Base-by-base conservation (phyloP, 169 alveolate genomes). In the Cardiosporidium cionae region DNA sequence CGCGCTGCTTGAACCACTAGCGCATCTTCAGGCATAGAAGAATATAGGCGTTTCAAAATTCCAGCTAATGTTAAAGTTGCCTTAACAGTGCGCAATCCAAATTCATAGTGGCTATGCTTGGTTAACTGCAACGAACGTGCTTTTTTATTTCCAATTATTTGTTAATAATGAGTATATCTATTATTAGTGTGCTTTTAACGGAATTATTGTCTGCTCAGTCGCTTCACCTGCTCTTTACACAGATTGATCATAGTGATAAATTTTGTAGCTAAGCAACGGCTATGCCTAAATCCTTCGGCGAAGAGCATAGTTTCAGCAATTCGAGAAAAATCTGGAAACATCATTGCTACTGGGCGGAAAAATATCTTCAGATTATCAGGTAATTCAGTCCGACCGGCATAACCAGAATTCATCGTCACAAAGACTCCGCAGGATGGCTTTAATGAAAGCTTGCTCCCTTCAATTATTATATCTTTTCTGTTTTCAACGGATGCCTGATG, bases 251-350 rank as follows among this genome's bases (percentile, higher is more conserved):
- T 84, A 6, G 96, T 90, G 65, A 93, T 96, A 84, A 96, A 93
- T 78, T 96, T 96, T 80, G 91, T 88, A 6, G 98, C 91, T 70
- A 96, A 84, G 35, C 89, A 90, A 76, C 94, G 89, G 52, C 98
- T 98, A 35, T 76, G 86, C 53, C 86, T 86, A 91, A 93, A 96
- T 29, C 99, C 99, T 90, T 94, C 97, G 70, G 98, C 92, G 97
- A 96, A 93, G 76, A 96, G 94, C 98, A 93, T 93, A 91, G 93
- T 96, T 85, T 93, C 98, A 80, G 98, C 94, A 68, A 94, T 94
- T n/a, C n/a, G n/a, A n/a, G n/a, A n/a, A n/a, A n/a, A n/a, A 78
- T 95, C 92, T 25, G 98, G 98, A 74, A 93, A 95, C 98, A 95
- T 95, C 98, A 95, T 95, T 65, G 96, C 85, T 70, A 94, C 98